A percentile compares a stretch with the other conserved stretches of the same genome.
Evolutionary conservation across 129 eudicot species (phyloP).

Genomic region (Mikania micrantha): DNA sequence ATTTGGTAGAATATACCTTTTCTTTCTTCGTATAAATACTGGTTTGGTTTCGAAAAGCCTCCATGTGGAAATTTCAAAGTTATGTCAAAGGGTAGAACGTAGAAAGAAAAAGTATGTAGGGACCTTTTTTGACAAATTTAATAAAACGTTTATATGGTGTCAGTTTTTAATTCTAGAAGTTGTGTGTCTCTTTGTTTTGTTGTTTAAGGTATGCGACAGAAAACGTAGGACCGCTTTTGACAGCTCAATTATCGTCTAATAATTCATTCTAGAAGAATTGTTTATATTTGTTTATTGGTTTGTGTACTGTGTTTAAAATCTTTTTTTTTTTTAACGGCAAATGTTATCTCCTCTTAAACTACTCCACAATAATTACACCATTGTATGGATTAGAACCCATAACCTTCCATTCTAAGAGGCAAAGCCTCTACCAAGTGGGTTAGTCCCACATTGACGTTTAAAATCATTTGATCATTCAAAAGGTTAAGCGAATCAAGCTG

Average conservation of each 20-base stretch:
- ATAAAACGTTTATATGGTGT: neutral
- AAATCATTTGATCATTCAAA: too few relatives aligned
- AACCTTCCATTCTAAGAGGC: too few relatives aligned
- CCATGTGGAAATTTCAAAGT: neutral
- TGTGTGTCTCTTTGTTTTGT: neutral
- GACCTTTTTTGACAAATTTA: neutral
- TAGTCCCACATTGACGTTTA: too few relatives aligned
- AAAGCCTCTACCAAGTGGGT: too few relatives aligned
- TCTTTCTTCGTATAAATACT: too few relatives aligned
- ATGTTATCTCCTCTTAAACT: too few relatives aligned
- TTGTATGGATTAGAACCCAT: too few relatives aligned
- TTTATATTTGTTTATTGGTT: neutral
- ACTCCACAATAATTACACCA: too few relatives aligned
- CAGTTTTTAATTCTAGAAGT: neutral
- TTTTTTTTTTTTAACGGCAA: too few relatives aligned
- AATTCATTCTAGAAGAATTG: neutral
- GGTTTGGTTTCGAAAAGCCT: neutral
- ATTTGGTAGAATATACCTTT: neutral
- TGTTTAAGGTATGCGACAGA: neutral
- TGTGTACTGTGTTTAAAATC: too few relatives aligned
- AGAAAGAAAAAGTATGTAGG: neutral
- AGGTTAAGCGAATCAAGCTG: too few relatives aligned
- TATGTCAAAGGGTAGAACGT: neutral
- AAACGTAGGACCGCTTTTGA: neutral
- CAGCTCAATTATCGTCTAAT: neutral